phyloP scores from a whole-genome alignment of 352 stramenopile species.

The Globisporangium nunn region DNA sequence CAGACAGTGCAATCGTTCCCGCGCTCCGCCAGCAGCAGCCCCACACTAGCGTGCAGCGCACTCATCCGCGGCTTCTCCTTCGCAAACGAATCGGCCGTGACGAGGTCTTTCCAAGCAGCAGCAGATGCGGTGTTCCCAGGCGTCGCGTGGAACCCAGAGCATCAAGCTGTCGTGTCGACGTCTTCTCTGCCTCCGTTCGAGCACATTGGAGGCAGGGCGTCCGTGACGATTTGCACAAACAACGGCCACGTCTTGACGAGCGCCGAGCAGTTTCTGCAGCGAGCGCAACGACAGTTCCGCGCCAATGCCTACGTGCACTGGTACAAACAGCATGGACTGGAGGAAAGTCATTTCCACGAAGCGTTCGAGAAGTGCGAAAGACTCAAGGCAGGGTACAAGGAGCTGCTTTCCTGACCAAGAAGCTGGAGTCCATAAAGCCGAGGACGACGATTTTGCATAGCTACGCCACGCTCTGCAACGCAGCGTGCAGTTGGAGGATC shows the following conservation, averaged over 20 bases:
- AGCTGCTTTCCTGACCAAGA: constrained; percentile 13
- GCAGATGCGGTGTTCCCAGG: constrained; percentile 7
- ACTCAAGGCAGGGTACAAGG: constrained; percentile 20
- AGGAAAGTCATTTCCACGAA: constrained; percentile 25
- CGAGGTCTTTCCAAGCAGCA: constrained; percentile 1
- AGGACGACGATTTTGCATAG: neutral
- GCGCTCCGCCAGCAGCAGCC: neutral
- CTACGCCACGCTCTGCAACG: constrained; percentile 4
- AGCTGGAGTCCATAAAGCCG: too few relatives aligned
- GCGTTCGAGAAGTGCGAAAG: constrained; percentile 22
- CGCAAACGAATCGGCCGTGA: neutral
- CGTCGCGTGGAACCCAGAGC: constrained; percentile 10
- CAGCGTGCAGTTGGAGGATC: constrained; percentile 6
- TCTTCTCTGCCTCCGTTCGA: constrained; percentile 17
- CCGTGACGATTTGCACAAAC: constrained; percentile 23
- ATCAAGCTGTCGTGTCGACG: neutral
- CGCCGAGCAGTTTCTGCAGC: constrained; percentile 24
- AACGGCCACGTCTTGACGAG: constrained; percentile 22
- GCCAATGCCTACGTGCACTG: constrained; percentile 33
- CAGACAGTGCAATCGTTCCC: constrained; percentile 14
- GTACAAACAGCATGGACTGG: constrained; percentile 37
- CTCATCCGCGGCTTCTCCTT: constrained; percentile 6
- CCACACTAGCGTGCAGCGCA: constrained; percentile 3
- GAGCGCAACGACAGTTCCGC: constrained; percentile 24
- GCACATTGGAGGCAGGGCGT: constrained; percentile 7